Base-by-base conservation (phyloP, 352 stramenopile genomes). In the Globisporangium iwayamae region DNA sequence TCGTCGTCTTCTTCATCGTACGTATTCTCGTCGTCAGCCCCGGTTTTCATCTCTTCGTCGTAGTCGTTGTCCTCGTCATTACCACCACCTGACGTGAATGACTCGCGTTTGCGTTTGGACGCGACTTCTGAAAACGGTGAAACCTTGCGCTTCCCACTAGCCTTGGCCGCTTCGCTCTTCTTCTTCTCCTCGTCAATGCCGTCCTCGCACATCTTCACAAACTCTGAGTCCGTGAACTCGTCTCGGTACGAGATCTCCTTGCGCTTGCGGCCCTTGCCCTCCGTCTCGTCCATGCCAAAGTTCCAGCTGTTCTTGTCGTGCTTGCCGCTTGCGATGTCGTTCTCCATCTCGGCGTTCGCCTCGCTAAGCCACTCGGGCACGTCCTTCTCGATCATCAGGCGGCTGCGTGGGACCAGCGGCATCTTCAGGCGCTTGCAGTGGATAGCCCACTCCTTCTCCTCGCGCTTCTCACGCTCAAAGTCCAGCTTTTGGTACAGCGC, bases 231-330 rank as follows among this genome's bases (percentile, higher is more conserved):
- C 0, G 85, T 94, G 38, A 90, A 93, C 66, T 90, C 78, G 56
- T 96, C 87, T 10, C 85, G 83, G 57, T 96, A 96, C 58, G 83
- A 93, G 36, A 96, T 87, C 68, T 92, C 83, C 59, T 96, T 93
- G 47, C 82, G 77, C 67, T 91, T 91, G 56, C 85, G 83, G 8
- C 83, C 71, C 47, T 79, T 78, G 38, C 60, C 74, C 25, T 43
- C 45, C 0, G 18, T 64, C 52, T 9, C 74, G 11, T 78, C 77
- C 56, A 86, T 62, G 22, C 87, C 80, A 52, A 93, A 85, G 34
- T 83, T 81, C 80, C 78, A 91, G 34, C 65, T 67, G 48, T 85
- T 76, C 46, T 87, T 76, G 51, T 85, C 70, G 50, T 91, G 83
- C 32, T 85, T 81, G 8, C 71, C 76, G 36, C 60, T 75, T 22